Base-by-base conservation (phyloP, 768 basidiomycete genomes). In the Psilocybe sp. region DNA sequence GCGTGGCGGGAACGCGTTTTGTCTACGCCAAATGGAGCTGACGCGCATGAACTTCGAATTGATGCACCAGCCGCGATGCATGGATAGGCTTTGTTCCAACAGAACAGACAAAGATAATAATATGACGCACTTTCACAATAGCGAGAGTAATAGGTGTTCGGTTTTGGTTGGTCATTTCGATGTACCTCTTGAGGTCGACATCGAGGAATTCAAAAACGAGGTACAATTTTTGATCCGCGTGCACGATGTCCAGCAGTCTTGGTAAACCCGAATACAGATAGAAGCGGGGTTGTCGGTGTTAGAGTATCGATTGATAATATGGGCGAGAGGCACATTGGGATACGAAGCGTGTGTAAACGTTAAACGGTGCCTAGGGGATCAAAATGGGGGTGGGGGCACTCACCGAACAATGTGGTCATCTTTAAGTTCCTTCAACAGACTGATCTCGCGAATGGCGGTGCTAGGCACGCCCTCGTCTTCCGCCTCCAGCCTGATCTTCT, bases 381-480 rank as follows among this genome's bases (percentile, higher is more conserved):
- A n/a, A 1, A 12, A 32, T 16, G 5, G n/a, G 32, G 28, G 23
- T 3, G 10, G 51, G 45, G 16, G 39, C 19, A 67, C 76, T 59
- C 64, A 89, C 97, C 84, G 82, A 64, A 99, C 97, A 62, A 98
- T 92, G 65, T 98, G 92, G 33, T 93, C 91, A 66, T 98, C 90
- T 67, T 90, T 92, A 60, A 99, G 79, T 66, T 99, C 97, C 69
- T 98, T 99, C 59, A 99, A 71, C 54, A 99, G 70, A 71, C 91
- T 93, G 69, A 99, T 99, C 75, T 99, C 97, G 45, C 97, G 83
- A 62, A 99, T 99, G 48, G 96, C 95, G 4, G 97, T 99, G 56
- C 89, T 92, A 8, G 97, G 97, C 16, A 99, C 97, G 41, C 97
- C 97, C 68, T 99, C 97, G 64, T 99, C 97, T 69, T 98, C 97